Evolutionary conservation across 768 basidiomycete genomes (phyloP).

Genomic region (Omphalotus guepiniiformis): DNA sequence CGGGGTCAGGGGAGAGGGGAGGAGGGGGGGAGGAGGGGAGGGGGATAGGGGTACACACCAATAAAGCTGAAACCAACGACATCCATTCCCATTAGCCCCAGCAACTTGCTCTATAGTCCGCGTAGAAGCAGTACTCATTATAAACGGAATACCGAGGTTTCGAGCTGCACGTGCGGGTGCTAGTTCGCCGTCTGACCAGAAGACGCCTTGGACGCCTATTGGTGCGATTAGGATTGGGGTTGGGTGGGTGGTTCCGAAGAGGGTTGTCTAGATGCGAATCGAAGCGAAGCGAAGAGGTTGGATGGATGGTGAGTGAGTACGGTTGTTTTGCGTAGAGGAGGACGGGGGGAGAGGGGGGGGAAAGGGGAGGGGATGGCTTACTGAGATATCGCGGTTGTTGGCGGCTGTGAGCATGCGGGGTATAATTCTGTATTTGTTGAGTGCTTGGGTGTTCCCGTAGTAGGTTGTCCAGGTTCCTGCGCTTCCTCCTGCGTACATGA

Average conservation of each 20-base stretch:
- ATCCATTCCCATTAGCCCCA: constrained; percentile 59
- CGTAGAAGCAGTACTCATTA: constrained; percentile 71
- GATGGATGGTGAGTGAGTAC: no score
- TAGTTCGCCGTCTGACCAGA: constrained; percentile 68
- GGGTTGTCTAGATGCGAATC: constrained; percentile 48
- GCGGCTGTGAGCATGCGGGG: constrained; percentile 73
- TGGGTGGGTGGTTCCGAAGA: constrained; percentile 63
- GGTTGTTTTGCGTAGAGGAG: no score
- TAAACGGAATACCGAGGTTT: constrained; percentile 60
- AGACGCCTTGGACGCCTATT: constrained; percentile 75
- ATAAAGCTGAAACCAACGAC: constrained; percentile 81
- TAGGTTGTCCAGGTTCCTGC: constrained; percentile 72
- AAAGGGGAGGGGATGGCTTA: constrained; percentile 28
- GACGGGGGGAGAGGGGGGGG: no score
- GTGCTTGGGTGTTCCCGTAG: constrained; percentile 56
- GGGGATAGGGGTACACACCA: no score
- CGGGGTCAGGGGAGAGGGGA: no score
- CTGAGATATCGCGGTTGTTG: constrained; percentile 55
- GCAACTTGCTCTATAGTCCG: constrained; percentile 79
- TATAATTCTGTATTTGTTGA: constrained; percentile 70
- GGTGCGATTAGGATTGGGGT: constrained; percentile 66
- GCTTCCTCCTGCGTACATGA: constrained; percentile 72
- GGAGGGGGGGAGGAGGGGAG: no score
- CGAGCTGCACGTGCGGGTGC: constrained; percentile 63
- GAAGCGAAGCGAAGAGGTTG: background rate